Conservation (phyloP, 2,329 filamentous ascomycete genomes). For the Fusarium verrucosum region DNA sequence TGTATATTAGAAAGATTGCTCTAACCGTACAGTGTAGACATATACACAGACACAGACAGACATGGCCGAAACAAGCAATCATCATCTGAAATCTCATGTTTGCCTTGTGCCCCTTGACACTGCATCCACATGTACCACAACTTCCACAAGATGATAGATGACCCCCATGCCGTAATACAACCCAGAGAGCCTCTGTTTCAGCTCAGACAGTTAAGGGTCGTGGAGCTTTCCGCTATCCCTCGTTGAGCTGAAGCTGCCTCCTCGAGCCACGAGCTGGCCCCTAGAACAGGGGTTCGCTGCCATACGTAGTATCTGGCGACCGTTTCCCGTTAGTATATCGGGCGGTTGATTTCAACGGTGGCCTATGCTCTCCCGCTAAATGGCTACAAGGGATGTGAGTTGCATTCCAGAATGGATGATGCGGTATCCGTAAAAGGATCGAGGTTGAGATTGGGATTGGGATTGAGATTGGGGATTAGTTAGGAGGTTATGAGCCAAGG, state of each 20-base stretch:
- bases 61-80: neutral
- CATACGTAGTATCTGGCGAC: constrained; percentile 22
- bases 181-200: constrained; percentile 44
- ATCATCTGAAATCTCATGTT: constrained; percentile 13
- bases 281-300: constrained; percentile 20
- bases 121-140: constrained; percentile 17
- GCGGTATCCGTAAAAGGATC: constrained; percentile 11
- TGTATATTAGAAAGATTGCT: neutral
- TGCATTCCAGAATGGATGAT: constrained; percentile 20
- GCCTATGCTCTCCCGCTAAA: constrained; percentile 35
- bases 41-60: neutral
- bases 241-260: constrained; percentile 31
- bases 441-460: constrained; percentile 17
- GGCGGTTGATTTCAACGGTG: constrained; percentile 38
- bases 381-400: constrained; percentile 33
- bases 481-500: constrained; percentile 8
- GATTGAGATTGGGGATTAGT: constrained; percentile 20
- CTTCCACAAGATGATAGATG: constrained; percentile 21
- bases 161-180: constrained; percentile 26
- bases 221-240: constrained; percentile 34
- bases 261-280: constrained; percentile 32
- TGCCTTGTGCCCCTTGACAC: constrained; percentile 21
- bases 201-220: constrained; percentile 31
- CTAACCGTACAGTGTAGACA: no score
- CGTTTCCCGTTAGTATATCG: constrained; percentile 25